These are phyloP conservation scores for Rhizopogon sp. DNA, from an alignment of 768 basidiomycete species.

Conservation along the genomic window DNA sequence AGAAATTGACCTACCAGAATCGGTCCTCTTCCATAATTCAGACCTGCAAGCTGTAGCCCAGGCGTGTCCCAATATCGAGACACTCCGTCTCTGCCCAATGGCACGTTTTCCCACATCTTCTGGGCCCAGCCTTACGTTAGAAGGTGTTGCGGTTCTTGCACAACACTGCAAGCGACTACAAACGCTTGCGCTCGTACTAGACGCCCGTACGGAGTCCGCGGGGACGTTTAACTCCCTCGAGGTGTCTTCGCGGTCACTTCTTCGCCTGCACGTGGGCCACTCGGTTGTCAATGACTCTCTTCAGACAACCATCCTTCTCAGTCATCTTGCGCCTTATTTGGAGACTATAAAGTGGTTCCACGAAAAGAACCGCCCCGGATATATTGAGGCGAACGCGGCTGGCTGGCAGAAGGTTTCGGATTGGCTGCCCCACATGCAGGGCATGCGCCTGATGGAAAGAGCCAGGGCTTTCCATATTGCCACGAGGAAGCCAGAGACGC, in stretches of 20 bases:
- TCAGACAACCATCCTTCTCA: slow-evolving; percentile 64
- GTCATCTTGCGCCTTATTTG: slow-evolving; percentile 69
- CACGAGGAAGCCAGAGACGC: slow-evolving; percentile 13
- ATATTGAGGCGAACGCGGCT: slow-evolving; percentile 58
- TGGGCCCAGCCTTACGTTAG: slow-evolving; percentile 56
- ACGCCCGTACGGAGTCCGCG: slow-evolving; percentile 44
- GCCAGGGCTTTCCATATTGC: slow-evolving; percentile 30
- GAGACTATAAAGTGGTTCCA: slow-evolving; percentile 74
- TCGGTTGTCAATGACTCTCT: slow-evolving; percentile 70
- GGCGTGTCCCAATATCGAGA: slow-evolving; percentile 65
- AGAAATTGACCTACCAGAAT: slow-evolving; percentile 77
- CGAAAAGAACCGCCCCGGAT: slow-evolving; percentile 70
- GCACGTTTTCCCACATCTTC: slow-evolving; percentile 55
- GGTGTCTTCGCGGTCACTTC: slow-evolving; percentile 59
- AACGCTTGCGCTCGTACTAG: slow-evolving; percentile 60
- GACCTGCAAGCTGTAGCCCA: slow-evolving; percentile 57
- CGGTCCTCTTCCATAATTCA: slow-evolving; percentile 54
- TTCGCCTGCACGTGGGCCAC: slow-evolving; percentile 71
- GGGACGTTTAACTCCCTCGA: slow-evolving; percentile 41
- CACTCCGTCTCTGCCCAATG: slow-evolving; percentile 61
- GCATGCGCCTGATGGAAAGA: slow-evolving; percentile 58
- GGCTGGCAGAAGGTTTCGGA: slow-evolving; percentile 68
- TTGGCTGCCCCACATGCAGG: slow-evolving; percentile 68
- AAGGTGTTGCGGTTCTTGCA: slow-evolving; percentile 56
- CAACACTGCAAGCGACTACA: slow-evolving; percentile 56